Evolutionary conservation across 2,329 filamentous ascomycete species (phyloP), one percentile per base, ranked within the genome.

Genomic region (Penicillium frequentans): DNA sequence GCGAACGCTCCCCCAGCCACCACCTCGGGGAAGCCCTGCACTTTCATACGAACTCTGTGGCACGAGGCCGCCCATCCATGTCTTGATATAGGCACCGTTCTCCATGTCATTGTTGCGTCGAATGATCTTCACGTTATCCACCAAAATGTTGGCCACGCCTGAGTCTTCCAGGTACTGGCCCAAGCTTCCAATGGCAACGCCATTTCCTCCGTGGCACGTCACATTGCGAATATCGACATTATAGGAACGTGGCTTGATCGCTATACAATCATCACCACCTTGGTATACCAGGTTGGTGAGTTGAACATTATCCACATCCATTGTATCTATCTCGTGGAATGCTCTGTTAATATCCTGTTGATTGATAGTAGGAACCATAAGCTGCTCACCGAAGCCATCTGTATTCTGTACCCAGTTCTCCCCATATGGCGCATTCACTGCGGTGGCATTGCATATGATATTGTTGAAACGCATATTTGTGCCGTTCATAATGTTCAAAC

Each of bases 251-350:
- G 82, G 78, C 73, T 89, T 90, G 59, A 81, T 78, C 42, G 82
- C 81, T 26, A 86, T 81, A 71, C 88, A 91, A 55, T 83, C 75
- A 67, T 81, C 87, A 64, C 86, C 82, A 10, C 82, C 82, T 70
- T 83, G 81, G 62, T 83, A 85, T 6, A 75, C 70, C 51, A 84
- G 78, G 56, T 82, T 82, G 4, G 71, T 78, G 5, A 85, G 73
- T 7, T 68, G 69, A 47, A 85, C 71, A 58, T 84, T 82, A 9
- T 71, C 62, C 1, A 75, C 76, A 60, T 85, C 82, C 81, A 84
- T 84, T 0, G 82, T 84, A 60, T 85, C 75, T 70, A 52, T 42
- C 11, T 16, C 5, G 16, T 33, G 19, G 27, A 29, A 29, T 10
- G 27, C 27, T 13, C 31, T 13, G 11, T 37, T 5, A 26, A 23